phyloP scores from a whole-genome alignment of 108 stramenopile genomes.

The Pseudonitzschia multistriata region DNA sequence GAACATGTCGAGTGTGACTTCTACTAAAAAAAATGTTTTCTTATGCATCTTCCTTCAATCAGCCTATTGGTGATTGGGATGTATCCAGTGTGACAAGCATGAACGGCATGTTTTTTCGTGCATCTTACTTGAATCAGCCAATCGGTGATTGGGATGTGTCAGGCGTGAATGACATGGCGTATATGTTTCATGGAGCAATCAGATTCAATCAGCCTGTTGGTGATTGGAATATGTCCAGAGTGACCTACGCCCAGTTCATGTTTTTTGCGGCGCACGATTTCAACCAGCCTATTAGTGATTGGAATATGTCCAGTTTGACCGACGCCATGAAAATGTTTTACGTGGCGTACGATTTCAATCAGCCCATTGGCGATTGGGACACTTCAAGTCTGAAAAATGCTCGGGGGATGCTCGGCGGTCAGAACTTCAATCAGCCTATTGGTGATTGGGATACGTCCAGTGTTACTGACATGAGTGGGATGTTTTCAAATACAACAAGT shows the following conservation, averaged over 20 bases:
- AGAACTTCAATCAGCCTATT: constrained; percentile 35
- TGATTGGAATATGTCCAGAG: constrained; percentile 18
- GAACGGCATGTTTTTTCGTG: constrained; percentile 28
- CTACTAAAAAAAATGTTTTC: constrained; percentile 38
- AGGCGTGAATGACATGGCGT: constrained; percentile 12
- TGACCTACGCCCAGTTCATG: constrained; percentile 27
- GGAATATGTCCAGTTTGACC: constrained; percentile 16
- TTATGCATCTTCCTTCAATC: constrained; percentile 26
- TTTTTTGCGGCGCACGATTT: constrained; percentile 29
- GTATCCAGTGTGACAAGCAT: constrained; percentile 8
- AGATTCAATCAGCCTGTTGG: constrained; percentile 17
- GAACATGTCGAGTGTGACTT: constrained; percentile 26
- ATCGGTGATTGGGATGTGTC: constrained; percentile 30
- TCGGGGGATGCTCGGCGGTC: constrained; percentile 19
- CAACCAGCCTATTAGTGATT: constrained; percentile 23
- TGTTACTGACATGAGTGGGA: constrained; percentile 23
- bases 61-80: constrained; percentile 30
- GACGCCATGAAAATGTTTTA: constrained; percentile 29
- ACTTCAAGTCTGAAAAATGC: constrained; percentile 19
- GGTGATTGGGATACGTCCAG: constrained; percentile 21
- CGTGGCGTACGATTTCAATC: constrained; percentile 28
- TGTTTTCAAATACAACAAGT: constrained; percentile 17
- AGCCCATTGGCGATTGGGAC: constrained; percentile 29
- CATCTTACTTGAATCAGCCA: constrained; percentile 33
- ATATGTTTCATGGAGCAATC: constrained; percentile 16